A percentile compares a stretch with the other conserved stretches of the same genome.
These are phyloP conservation scores for Powellomyces hirtus DNA, from an alignment of 192 early-diverging fungal species.

Conservation along the genomic window DNA sequence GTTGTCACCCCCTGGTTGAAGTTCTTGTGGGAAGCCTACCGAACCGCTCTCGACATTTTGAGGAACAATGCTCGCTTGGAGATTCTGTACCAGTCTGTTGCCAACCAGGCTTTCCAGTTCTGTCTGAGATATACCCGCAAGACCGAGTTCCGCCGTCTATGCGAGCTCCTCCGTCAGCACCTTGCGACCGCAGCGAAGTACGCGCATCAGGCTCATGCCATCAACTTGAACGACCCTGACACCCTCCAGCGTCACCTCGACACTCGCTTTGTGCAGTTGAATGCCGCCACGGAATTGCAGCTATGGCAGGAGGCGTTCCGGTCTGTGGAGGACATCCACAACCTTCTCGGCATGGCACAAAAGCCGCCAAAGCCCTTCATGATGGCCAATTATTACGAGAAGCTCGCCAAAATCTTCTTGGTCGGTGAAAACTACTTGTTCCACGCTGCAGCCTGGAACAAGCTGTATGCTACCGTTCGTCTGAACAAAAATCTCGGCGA, in stretches of 20 bases:
- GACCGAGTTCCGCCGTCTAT: conserved; percentile 98
- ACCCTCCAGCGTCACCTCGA: conserved; percentile 96
- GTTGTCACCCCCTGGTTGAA: conserved; percentile 98
- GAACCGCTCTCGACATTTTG: conserved; percentile 94
- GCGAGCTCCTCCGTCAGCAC: conserved; percentile 95
- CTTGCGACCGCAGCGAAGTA: conserved; percentile 86
- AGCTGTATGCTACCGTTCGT: conserved; percentile 68
- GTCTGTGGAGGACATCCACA: conserved; percentile 96
- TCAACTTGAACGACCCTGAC: conserved; percentile 95
- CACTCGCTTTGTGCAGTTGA: conserved; percentile 92
- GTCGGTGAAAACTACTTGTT: conserved; percentile 97
- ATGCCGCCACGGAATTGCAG: conserved; percentile 94
- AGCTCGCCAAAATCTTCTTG: conserved; percentile 93
- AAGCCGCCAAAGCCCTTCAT: conserved; percentile 89
- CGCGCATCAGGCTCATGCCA: conserved; percentile 83
- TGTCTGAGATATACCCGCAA: conserved; percentile 93
- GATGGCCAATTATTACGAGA: conserved; percentile 99
- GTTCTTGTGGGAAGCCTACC: conserved; percentile 99
- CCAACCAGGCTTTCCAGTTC: conserved; percentile 93
- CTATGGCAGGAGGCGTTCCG: conserved; percentile 99
- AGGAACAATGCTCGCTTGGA: conserved; percentile 96
- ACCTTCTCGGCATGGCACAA: conserved; percentile 78
- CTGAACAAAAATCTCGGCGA: conserved; percentile 77
- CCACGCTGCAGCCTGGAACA: conserved; percentile 96
- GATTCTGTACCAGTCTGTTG: conserved; percentile 84